A percentile compares a stretch with the other conserved stretches of the same genome.
Conservation (phyloP, 2,329 filamentous ascomycete genomes). For the Acrodontium crateriforme region DNA sequence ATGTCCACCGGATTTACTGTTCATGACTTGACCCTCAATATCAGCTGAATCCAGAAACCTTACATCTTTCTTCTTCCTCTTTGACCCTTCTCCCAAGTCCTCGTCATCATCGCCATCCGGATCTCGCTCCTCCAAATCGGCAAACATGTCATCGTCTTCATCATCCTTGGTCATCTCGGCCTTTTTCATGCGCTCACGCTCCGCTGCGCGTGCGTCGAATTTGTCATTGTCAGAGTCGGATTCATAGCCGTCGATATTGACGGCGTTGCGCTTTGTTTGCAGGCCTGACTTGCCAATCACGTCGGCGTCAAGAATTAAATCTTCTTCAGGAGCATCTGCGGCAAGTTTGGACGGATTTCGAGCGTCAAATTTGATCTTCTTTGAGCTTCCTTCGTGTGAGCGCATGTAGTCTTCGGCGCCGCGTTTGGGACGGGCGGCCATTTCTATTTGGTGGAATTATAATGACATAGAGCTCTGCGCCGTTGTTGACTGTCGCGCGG, state of each 20-base stretch:
- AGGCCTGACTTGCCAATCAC: slow-evolving; percentile 66
- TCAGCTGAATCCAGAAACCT: slow-evolving; percentile 46
- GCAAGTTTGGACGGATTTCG: slow-evolving; percentile 89
- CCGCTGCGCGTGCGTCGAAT: slow-evolving; percentile 55
- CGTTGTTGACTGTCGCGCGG: too few species aligned
- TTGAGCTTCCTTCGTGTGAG: slow-evolving; percentile 54
- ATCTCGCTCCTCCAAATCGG: slow-evolving; percentile 46
- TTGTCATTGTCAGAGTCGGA: slow-evolving; percentile 86
- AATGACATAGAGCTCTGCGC: too few species aligned
- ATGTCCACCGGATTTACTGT: slow-evolving; percentile 60
- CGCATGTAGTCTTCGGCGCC: slow-evolving; percentile 69
- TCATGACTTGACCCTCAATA: slow-evolving; percentile 67
- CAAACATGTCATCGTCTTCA: slow-evolving; percentile 72
- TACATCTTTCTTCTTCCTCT: slow-evolving; percentile 51
- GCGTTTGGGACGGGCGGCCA: slow-evolving; percentile 62
- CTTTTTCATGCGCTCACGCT: slow-evolving; percentile 22
- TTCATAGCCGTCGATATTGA: slow-evolving; percentile 95
- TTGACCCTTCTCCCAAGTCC: slow-evolving; percentile 35
- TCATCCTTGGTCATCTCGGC: slow-evolving; percentile 42
- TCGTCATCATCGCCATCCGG: slow-evolving; percentile 40
- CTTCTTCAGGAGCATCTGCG: slow-evolving; percentile 59
- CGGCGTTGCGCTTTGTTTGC: slow-evolving; percentile 76
- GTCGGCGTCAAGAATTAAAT: slow-evolving; percentile 68
- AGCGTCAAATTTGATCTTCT: slow-evolving; percentile 84
- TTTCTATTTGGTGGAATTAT: too few species aligned